Base-by-base conservation (phyloP, 371 early-diverging fungal species). In the Mucor plumbeus region DNA sequence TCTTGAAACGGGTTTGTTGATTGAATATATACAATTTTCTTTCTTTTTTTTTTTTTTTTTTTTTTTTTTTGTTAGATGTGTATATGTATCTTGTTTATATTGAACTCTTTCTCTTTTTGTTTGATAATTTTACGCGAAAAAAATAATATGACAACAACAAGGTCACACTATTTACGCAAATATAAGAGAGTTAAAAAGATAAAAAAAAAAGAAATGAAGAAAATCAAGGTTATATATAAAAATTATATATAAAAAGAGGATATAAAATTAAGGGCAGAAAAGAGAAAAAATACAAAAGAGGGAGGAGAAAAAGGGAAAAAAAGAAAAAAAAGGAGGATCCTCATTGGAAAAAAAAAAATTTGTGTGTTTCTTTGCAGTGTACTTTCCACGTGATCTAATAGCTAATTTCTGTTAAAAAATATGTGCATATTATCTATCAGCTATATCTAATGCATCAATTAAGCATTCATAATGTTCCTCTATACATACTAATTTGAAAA, bases 131-230 rank as follows among this genome's bases (percentile, higher is more conserved):
- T 50, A 33, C 39, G 53, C 40, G 63, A 61, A 61, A 47, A 47
- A 61, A 34, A 47, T 4, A 35, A 33, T 4, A 61, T 61, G 44
- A 61, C 61, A 47, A 61, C 61, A 61, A 35, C 61, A 61, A 47
- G 61, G 61, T 47, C 54, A 48, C 59, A 44, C 8, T 44, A 17
- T 44, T 44, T 44, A 44, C 8, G 44, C 44, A 44, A 44, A 17
- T 44, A 17, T 44, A 44, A 44, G 17, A 44, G 26, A 26, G 26
- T 26, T 26, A 17, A 44, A 17, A 44, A 17, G 15, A 14, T 40
- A 40, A 65, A 65, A 60, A 60, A 60, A 55, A 21, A 62, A 64
- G 36, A 67, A 55, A 61, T 55, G 43, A 61, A 67, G 48, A 44
- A 48, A n/a, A 57, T 33, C 26, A 55, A 26, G 41, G 39, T 47